phyloP scores from a whole-genome alignment of 352 stramenopile species.

The Globisporangium solare region DNA sequence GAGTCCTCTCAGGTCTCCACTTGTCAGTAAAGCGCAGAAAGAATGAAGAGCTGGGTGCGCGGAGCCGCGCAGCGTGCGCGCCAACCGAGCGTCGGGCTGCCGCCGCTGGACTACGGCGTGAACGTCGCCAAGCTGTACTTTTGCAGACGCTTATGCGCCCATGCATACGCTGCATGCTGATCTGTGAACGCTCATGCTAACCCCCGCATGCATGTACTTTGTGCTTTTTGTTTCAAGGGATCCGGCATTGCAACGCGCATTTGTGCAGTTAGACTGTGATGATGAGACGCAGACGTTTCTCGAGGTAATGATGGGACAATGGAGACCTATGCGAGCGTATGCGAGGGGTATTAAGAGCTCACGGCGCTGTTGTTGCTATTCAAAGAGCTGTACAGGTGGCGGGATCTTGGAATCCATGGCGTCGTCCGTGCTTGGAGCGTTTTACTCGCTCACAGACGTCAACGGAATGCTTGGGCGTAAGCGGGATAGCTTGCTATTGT shows the following conservation, averaged over 20 bases:
- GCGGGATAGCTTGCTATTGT: slow-evolving; percentile 13
- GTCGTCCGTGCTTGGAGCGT: slow-evolving; percentile 66
- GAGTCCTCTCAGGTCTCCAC: too few relatives aligned
- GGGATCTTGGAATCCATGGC: slow-evolving; percentile 58
- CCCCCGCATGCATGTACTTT: not conserved
- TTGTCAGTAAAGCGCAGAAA: too few relatives aligned
- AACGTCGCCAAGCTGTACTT: slow-evolving; percentile 45
- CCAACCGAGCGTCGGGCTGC: slow-evolving; percentile 39
- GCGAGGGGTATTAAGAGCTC: too few relatives aligned
- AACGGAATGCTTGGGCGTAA: slow-evolving; percentile 82
- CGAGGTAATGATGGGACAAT: slow-evolving; percentile 22
- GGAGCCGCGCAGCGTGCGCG: slow-evolving; percentile 47
- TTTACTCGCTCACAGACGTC: slow-evolving; percentile 79
- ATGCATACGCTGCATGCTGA: too few relatives aligned
- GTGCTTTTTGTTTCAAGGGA: slow-evolving; percentile 31
- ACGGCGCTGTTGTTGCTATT: not conserved
- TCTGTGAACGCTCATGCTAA: too few relatives aligned
- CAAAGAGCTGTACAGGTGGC: slow-evolving; percentile 70
- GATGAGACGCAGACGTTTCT: slow-evolving; percentile 71
- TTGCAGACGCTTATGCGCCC: not conserved
- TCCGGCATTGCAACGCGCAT: slow-evolving; percentile 48
- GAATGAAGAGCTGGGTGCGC: slow-evolving; percentile 75
- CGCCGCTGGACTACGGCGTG: slow-evolving; percentile 60
- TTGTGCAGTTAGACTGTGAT: slow-evolving; percentile 72
- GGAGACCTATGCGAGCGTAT: not conserved